These are phyloP conservation scores for Candida sojae DNA, from an alignment of 1,139 yeast genomes.

Conservation along the genomic window DNA sequence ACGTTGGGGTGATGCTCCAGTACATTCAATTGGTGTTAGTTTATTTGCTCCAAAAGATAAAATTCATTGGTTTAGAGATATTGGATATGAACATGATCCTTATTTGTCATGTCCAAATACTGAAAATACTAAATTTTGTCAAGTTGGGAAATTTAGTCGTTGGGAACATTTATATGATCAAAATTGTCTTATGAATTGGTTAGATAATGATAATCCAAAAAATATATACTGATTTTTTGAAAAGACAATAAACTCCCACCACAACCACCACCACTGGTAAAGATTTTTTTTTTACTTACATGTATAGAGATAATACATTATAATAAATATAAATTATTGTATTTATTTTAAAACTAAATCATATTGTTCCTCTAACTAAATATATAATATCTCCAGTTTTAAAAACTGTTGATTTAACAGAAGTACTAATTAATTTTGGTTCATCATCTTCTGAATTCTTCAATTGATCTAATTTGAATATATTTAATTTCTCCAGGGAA, in stretches of 20 bases:
- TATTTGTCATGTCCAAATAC: slow-evolving; percentile 70
- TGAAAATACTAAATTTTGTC: slow-evolving; percentile 30
- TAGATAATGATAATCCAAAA: slow-evolving; percentile 38
- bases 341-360: neutral
- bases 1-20: slow-evolving; percentile 94
- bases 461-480: slow-evolving; percentile 39
- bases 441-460: slow-evolving; percentile 15
- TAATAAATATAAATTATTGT: too few species aligned
- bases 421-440: slow-evolving; percentile 21
- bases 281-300: too few species aligned
- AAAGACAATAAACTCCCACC: neutral
- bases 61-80: slow-evolving; percentile 87
- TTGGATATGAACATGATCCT: slow-evolving; percentile 78
- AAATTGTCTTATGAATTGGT: slow-evolving; percentile 77
- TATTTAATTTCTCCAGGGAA: slow-evolving; percentile 40
- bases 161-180: slow-evolving; percentile 52
- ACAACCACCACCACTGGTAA: too few species aligned
- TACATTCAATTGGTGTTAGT: slow-evolving; percentile 73
- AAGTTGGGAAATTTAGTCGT: slow-evolving; percentile 32
- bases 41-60: slow-evolving; percentile 69
- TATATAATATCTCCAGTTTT: slow-evolving; percentile 54
- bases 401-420: slow-evolving; percentile 24
- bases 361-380: slow-evolving; percentile 54
- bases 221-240: slow-evolving; percentile 10
- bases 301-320: neutral